Evolutionary conservation across 2,329 filamentous ascomycete species (phyloP).

Genomic region (Exophiala xenobiotica): DNA sequence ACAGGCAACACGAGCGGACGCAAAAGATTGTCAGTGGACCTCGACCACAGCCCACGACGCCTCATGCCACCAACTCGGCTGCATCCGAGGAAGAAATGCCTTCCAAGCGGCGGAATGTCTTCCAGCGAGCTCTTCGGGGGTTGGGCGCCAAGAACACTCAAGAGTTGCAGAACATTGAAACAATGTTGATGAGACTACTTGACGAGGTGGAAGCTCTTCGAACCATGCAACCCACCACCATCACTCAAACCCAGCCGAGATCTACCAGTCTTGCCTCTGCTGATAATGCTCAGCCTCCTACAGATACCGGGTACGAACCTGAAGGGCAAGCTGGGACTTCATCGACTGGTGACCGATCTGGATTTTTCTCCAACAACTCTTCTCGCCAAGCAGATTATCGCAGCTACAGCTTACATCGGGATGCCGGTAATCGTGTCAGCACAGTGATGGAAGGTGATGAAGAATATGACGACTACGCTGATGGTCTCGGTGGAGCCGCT

Average conservation of each 20-base stretch:
- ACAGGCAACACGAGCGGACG: slow-evolving; percentile 82
- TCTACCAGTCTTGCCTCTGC: slow-evolving; percentile 63
- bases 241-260: slow-evolving; percentile 28
- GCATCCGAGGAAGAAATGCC: slow-evolving; percentile 59
- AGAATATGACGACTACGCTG: slow-evolving; percentile 46
- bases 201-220: slow-evolving; percentile 87
- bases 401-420: slow-evolving; percentile 52
- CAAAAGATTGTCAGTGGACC: slow-evolving; percentile 82
- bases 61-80: slow-evolving; percentile 53
- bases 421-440: slow-evolving; percentile 78
- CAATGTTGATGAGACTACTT: slow-evolving; percentile 87
- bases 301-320: slow-evolving; percentile 78
- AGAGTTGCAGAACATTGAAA: slow-evolving; percentile 83
- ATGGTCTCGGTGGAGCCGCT: slow-evolving; percentile 11
- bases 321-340: slow-evolving; percentile 77
- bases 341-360: slow-evolving; percentile 68
- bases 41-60: slow-evolving; percentile 70
- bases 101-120: slow-evolving; percentile 87
- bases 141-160: slow-evolving; percentile 83
- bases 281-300: slow-evolving; percentile 66
- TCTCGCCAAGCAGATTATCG: slow-evolving; percentile 36
- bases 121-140: slow-evolving; percentile 88
- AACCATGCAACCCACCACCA: slow-evolving; percentile 49
- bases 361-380: slow-evolving; percentile 62
- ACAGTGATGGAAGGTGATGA: slow-evolving; percentile 84